Base-by-base conservation (phyloP, 2,329 filamentous ascomycete genomes). In the Talaromyces sp. region DNA sequence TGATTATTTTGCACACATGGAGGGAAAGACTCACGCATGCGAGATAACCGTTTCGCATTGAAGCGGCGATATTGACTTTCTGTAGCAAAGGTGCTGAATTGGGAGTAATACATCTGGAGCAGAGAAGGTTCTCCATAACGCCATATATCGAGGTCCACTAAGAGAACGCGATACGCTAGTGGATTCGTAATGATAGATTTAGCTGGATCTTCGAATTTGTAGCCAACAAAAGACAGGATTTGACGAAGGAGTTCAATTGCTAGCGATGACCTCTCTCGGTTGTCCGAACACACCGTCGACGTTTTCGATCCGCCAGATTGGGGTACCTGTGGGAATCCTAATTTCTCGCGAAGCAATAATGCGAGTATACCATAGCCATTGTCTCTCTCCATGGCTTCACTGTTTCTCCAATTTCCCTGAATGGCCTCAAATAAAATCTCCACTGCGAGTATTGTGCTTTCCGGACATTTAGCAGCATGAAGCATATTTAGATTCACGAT, bases 181-280 rank as follows among this genome's bases (percentile, higher is more conserved):
- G 95, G 94, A 71, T 99, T 99, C 70, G 96, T 91, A 74, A 99
- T 96, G 71, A 97, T 91, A 1, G 94, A 97, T 65, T 94, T 89
- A 65, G 92, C 87, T 0, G 93, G 91, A 39, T 88, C 84, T n/a
- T 86, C 81, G 69, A 90, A 88, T 67, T 93, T 89, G 76, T 96
- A 98, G 3, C 95, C 95, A 66, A 97, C 89, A 75, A 98, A 99
- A 8, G 86, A 85, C 19, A 99, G 84, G 3, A 97, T 87, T 27
- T 94, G 81, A 65, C 87, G 88, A 6, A 99, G 83, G 9, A 97
- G 82, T 68, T 90, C 78, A 60, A 81, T 75, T 17, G 84, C 80
- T 56, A 89, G 78, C 1, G 75, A 74, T 67, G 84, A 84, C 67
- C 82, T 81, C 66, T 87, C 83, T 65, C 82, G 77, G 37, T 71